Evolutionary conservation across 192 early-diverging fungal species (phyloP).

Genomic region (Geranomyces variabilis): DNA sequence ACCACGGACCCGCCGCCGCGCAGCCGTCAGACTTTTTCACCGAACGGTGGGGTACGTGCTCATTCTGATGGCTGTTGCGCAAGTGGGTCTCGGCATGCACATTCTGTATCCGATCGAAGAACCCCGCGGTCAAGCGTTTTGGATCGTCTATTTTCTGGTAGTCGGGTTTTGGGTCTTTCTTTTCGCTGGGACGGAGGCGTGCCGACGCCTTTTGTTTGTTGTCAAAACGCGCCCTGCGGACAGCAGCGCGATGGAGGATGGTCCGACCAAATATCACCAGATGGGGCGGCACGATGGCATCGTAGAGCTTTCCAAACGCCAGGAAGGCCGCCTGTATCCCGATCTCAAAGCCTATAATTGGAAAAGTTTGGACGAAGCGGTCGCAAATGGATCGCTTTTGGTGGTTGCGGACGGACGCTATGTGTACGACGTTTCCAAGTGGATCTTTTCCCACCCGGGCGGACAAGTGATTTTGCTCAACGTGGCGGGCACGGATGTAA

Average conservation of each 20-base stretch:
- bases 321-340: constrained; percentile 7
- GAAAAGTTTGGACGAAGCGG: constrained; percentile 39
- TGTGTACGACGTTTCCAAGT: constrained; percentile 48
- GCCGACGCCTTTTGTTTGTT: constrained; percentile 5
- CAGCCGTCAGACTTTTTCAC: constrained; percentile 13
- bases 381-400: constrained; percentile 29
- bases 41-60: constrained; percentile 15
- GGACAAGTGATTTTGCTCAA: constrained; percentile 42
- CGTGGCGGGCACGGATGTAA: constrained; percentile 49
- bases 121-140: constrained; percentile 31
- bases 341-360: constrained; percentile 24
- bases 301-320: constrained; percentile 2
- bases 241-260: not conserved
- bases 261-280: not conserved
- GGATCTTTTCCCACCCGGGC: constrained; percentile 48
- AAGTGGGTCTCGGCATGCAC: constrained; percentile 43
- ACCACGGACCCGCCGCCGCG: constrained; percentile 10
- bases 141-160: constrained; percentile 43
- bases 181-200: constrained; percentile 36
- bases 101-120: constrained; percentile 43
- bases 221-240: not conserved
- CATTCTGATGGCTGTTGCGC: constrained; percentile 28
- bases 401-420: constrained; percentile 49
- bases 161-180: constrained; percentile 30
- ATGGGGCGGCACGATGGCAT: not conserved